phyloP scores from a whole-genome alignment of 331 rosid genomes.

The Rosa hybrid region DNA sequence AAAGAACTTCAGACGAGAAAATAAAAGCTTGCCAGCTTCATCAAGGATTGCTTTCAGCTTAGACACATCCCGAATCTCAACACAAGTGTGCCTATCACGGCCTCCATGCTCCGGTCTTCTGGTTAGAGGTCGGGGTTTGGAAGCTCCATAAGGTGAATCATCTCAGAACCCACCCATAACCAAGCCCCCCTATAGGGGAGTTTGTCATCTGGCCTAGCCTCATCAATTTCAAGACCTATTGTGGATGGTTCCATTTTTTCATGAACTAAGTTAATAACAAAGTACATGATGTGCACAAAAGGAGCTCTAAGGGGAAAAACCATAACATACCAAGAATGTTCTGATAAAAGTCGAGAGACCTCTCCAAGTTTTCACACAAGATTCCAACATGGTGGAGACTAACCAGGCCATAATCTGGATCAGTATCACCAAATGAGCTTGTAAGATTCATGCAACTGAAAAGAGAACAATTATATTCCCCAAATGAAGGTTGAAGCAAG shows the following conservation, averaged over 20 bases:
- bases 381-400: conserved; percentile 88
- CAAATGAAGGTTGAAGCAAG: neutral
- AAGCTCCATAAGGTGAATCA: conserved; percentile 98
- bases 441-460: neutral
- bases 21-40: conserved; percentile 56
- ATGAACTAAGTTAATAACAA: neutral
- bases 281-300: neutral
- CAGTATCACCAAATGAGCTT: conserved; percentile 24
- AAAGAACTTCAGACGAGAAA: conserved; percentile 15
- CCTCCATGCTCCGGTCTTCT: conserved; percentile 92
- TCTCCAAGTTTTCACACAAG: conserved; percentile 79
- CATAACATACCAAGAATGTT: conserved; percentile 69
- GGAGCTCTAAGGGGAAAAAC: neutral
- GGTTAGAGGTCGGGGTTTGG: conserved; percentile 86
- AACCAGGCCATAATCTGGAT: conserved; percentile 79
- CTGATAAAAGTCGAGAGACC: conserved; percentile 78
- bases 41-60: conserved; percentile 84
- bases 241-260: conserved; percentile 1
- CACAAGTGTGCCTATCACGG: conserved; percentile 86
- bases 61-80: conserved; percentile 69
- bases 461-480: neutral
- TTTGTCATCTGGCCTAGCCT: conserved; percentile 93
- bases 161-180: conserved; percentile 98
- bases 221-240: conserved; percentile 80
- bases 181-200: conserved; percentile 97